Evolutionary conservation across 2,329 filamentous ascomycete species (phyloP).

Genomic region (Epichloe gansuensis): DNA sequence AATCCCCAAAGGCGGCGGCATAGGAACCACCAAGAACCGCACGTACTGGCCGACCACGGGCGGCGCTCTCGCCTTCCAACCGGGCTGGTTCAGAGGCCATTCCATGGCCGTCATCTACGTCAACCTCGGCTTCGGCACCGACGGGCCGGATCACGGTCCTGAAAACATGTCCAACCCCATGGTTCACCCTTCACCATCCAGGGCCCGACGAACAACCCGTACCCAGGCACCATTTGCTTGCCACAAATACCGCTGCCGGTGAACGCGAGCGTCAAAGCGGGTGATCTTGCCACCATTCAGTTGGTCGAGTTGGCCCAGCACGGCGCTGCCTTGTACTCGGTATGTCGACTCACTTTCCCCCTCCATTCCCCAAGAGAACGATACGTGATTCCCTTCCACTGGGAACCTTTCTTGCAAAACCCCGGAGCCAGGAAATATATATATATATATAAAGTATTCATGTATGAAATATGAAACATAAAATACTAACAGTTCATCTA

Average conservation of each 20-base stretch:
- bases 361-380: too few relatives aligned
- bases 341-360: slow-evolving; percentile 31
- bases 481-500: not conserved
- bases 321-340: slow-evolving; percentile 71
- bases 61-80: slow-evolving; percentile 81
- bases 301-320: slow-evolving; percentile 74
- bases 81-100: slow-evolving; percentile 93
- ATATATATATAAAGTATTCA: too few relatives aligned
- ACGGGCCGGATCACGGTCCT: slow-evolving; percentile 52
- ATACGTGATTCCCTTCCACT: not conserved
- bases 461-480: too few relatives aligned
- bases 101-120: slow-evolving; percentile 72
- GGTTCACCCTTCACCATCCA: slow-evolving; percentile 68
- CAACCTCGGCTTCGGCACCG: slow-evolving; percentile 76
- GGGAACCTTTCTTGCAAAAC: too few relatives aligned
- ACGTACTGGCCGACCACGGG: slow-evolving; percentile 85
- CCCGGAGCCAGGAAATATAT: not conserved
- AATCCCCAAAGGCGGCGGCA: slow-evolving; percentile 60
- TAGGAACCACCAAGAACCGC: slow-evolving; percentile 64
- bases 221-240: slow-evolving; percentile 77
- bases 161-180: slow-evolving; percentile 80
- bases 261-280: slow-evolving; percentile 57
- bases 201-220: slow-evolving; percentile 73
- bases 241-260: slow-evolving; percentile 77
- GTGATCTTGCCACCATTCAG: slow-evolving; percentile 88